These are phyloP conservation scores for Gremmenia infestans DNA, from an alignment of 2,329 filamentous ascomycete species.

Conservation along the genomic window DNA sequence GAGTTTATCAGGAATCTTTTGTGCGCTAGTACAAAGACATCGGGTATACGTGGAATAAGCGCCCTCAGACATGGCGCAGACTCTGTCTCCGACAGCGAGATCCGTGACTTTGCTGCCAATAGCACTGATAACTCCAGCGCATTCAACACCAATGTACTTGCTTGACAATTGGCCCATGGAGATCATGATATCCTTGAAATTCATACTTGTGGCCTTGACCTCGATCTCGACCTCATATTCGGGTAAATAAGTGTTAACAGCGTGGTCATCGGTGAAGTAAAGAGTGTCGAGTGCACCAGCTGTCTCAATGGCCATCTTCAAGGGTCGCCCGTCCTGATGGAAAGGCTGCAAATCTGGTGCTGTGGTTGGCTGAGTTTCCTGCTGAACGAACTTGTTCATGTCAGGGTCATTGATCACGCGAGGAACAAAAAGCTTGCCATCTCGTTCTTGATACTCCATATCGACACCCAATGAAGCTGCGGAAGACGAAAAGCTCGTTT, in stretches of 20 bases:
- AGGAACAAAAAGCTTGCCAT: conserved; percentile 26
- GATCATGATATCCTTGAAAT: conserved; percentile 34
- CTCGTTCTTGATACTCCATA: conserved; percentile 23
- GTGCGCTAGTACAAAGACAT: conserved; percentile 24
- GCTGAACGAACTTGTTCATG: conserved; percentile 37
- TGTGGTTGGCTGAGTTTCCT: conserved; percentile 36
- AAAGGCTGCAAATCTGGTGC: conserved; percentile 38
- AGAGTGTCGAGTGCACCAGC: conserved; percentile 26
- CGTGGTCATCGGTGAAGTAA: conserved; percentile 23
- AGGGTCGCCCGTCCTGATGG: conserved; percentile 22
- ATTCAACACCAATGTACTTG: conserved; percentile 33
- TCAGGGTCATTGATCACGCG: conserved; percentile 25
- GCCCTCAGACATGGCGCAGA: conserved; percentile 31
- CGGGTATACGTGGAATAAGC: conserved; percentile 30
- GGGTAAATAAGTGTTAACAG: conserved; percentile 16
- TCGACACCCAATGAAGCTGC: conserved; percentile 8
- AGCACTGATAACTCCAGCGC: conserved; percentile 30
- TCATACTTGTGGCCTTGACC: conserved; percentile 32
- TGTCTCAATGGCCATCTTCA: conserved; percentile 23
- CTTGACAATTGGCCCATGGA: conserved; percentile 33
- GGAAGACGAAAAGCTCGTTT: conserved; percentile 10
- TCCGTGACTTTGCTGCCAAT: conserved; percentile 29
- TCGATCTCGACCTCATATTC: conserved; percentile 24
- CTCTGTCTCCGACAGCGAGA: conserved; percentile 31
- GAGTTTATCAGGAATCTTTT: conserved; percentile 23